Base-by-base conservation (phyloP, 371 early-diverging fungal species). In the Zychaea mexicana region DNA sequence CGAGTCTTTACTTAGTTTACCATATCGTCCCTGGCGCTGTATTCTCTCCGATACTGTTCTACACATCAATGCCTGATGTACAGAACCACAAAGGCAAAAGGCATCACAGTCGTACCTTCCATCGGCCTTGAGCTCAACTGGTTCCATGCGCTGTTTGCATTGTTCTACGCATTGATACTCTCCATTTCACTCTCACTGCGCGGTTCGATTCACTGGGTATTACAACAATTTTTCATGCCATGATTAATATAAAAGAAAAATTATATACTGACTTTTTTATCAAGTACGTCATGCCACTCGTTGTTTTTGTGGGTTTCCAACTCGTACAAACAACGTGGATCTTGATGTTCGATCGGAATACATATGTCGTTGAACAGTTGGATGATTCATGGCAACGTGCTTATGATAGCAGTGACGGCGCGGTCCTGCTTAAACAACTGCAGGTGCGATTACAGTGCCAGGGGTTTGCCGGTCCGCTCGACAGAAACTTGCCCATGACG, bases 171-270 rank as follows among this genome's bases (percentile, higher is more conserved):
- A 9, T 49, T 49, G 24, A 32, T 46, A 12, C 55, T 22, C 32
- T 47, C 17, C 17, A 45, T 47, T 7, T 33, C 60, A 27, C 38
- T 47, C 2, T 26, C 46, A 5, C 31, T 28, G 8, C 19, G 52
- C 13, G 52, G 28, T 24, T 21, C 28, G n/a, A 46, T 56, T 27
- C 68, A 62, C 46, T 68, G 68, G 68, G 68, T 68, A 68, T 36
- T 33, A 56, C 39, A 47, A 61, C 42, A 7, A 12, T 42, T 42
- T 42, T 5, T 39, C 31, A 38, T 57, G 3, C 3, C 2, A 30
- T 54, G 3, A 13, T 54, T 54, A 4, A 2, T 31, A 17, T 12
- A 19, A 24, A 13, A 5, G 12, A 42, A 30, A 28, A 21, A 19
- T 53, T 24, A 24, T 39, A 54, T 55, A 54, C 65, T 60, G 24